phyloP scores from a whole-genome alignment of 352 stramenopile genomes.

The Globisporangium okanoganense region DNA sequence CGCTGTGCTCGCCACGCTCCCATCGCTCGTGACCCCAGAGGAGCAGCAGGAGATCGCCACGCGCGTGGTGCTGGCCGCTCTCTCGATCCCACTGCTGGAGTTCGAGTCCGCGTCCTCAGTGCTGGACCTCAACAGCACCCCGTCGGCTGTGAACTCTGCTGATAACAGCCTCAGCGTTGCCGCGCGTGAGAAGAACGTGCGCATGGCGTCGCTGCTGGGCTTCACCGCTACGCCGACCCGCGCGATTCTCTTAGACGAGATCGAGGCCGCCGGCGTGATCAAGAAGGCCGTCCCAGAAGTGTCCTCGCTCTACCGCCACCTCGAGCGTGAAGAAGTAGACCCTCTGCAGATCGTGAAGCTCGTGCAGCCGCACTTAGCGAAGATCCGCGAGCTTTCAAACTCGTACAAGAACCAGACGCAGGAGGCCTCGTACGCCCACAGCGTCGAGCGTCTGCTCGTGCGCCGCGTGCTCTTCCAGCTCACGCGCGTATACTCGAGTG shows the following conservation, averaged over 20 bases:
- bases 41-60: conserved; percentile 86
- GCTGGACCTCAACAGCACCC: conserved; percentile 46
- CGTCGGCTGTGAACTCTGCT: conserved; percentile 43
- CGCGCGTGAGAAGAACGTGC: conserved; percentile 91
- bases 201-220: conserved; percentile 93
- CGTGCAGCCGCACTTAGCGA: conserved; percentile 59
- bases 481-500: conserved; percentile 83
- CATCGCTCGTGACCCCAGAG: conserved; percentile 61
- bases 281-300: conserved; percentile 51
- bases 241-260: conserved; percentile 90
- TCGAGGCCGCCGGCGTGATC: conserved; percentile 71
- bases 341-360: conserved; percentile 72
- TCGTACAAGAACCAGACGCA: conserved; percentile 24
- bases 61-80: conserved; percentile 89
- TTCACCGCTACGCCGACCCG: conserved; percentile 85
- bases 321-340: conserved; percentile 72
- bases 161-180: conserved; percentile 34
- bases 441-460: conserved; percentile 66
- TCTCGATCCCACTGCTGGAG: conserved; percentile 90
- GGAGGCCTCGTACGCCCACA: conserved; percentile 53
- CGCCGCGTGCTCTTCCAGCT: conserved; percentile 83
- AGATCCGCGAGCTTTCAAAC: conserved; percentile 23
- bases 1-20: conserved; percentile 27
- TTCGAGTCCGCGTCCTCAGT: conserved; percentile 59
- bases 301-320: conserved; percentile 56